Evolutionary conservation across 768 basidiomycete genomes (phyloP).

Genomic region (Gautieria morchelliformis): DNA sequence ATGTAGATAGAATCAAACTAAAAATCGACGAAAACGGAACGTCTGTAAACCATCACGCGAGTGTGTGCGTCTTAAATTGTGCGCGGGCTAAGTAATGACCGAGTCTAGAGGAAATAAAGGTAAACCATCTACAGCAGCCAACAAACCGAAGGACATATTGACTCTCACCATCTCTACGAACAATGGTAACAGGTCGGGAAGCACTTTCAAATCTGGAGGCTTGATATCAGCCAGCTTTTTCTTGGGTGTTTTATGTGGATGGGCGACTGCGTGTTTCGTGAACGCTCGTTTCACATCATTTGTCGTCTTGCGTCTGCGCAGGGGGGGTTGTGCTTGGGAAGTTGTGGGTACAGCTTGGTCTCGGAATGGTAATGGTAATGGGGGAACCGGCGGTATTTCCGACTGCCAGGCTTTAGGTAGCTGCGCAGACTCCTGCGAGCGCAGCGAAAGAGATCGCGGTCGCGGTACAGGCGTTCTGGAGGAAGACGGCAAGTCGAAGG

Average conservation of each 20-base stretch:
- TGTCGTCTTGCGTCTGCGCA: neutral
- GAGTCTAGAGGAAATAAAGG: neutral
- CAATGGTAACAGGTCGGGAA: constrained; percentile 77
- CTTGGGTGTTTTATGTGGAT: constrained; percentile 12
- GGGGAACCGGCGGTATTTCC: constrained; percentile 5
- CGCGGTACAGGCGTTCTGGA: constrained; percentile 25
- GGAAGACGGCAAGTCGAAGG: constrained; percentile 31
- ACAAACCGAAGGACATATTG: neutral
- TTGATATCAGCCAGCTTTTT: constrained; percentile 42
- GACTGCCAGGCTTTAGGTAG: constrained; percentile 2
- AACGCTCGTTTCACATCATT: neutral
- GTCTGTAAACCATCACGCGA: too few species aligned
- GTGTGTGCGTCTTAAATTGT: neutral
- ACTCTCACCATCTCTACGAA: constrained; percentile 83
- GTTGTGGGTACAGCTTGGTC: neutral
- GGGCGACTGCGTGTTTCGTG: constrained; percentile 6
- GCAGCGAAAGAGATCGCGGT: constrained; percentile 11
- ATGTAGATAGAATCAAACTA: too few species aligned
- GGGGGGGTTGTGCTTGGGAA: neutral
- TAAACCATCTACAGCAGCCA: neutral
- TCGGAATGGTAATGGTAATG: neutral
- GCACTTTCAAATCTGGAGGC: constrained; percentile 67
- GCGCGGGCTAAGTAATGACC: constrained; percentile 1
- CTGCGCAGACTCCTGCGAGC: neutral
- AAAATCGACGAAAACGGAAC: too few species aligned